These are phyloP conservation scores for Pistacia vera DNA, from an alignment of 345 rosid genomes.

Conservation along the genomic window DNA sequence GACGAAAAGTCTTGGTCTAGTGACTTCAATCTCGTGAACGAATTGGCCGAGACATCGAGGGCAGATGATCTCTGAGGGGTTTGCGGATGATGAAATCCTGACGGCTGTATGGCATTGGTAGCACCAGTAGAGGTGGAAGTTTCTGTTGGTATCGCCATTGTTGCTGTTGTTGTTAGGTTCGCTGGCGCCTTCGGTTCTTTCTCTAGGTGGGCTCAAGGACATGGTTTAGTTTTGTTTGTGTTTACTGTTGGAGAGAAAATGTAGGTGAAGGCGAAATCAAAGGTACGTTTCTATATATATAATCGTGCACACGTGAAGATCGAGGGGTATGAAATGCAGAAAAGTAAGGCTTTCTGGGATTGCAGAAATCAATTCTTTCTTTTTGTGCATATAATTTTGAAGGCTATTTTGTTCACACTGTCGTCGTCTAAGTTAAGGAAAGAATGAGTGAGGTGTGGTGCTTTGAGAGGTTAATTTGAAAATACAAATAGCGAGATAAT, in stretches of 20 bases:
- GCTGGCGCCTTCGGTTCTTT: conserved; percentile 3
- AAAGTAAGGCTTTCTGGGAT: conserved; percentile 33
- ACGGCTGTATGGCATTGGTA: conserved; percentile 68
- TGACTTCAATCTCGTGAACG: conserved; percentile 42
- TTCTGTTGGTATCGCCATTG: conserved; percentile 11
- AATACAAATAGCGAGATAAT: conserved; percentile 9
- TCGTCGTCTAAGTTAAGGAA: conserved; percentile 29
- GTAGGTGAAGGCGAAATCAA: conserved; percentile 2
- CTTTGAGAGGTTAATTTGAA: not conserved
- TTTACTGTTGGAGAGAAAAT: not conserved
- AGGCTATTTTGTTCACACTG: not conserved
- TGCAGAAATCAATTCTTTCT: conserved; percentile 28
- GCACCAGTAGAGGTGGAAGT: conserved; percentile 73
- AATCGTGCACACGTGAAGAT: not conserved
- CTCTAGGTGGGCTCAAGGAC: conserved; percentile 51
- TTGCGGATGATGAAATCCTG: conserved; percentile 45
- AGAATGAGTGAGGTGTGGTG: conserved; percentile 28
- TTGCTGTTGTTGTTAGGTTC: not conserved
- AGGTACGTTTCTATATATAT: not conserved
- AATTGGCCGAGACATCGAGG: conserved; percentile 70
- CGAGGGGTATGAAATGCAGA: not conserved
- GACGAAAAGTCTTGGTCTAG: conserved; percentile 46
- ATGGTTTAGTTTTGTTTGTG: conserved; percentile 17
- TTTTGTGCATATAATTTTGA: not conserved
- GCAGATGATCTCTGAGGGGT: conserved; percentile 49